These are phyloP conservation scores for Onygena corvina DNA, from an alignment of 2,329 filamentous ascomycete genomes.

Conservation along the genomic window DNA sequence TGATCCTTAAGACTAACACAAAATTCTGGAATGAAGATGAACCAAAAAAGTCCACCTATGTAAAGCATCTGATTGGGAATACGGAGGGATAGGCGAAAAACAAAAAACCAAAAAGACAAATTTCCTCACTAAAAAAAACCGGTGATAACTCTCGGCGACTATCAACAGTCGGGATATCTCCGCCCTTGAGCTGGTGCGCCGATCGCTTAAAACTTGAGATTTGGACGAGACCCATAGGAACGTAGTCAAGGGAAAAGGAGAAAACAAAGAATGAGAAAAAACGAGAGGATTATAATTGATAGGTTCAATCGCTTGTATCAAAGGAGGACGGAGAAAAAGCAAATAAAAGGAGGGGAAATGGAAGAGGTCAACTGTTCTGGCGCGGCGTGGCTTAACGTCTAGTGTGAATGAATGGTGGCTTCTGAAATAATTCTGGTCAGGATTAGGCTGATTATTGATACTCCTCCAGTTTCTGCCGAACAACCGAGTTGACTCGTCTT, in stretches of 20 bases:
- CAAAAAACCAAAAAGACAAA: no score
- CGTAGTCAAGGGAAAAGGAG: background rate
- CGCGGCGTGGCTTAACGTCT: constrained; percentile 1
- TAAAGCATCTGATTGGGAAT: no score
- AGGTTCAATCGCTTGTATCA: constrained; percentile 3
- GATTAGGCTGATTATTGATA: constrained; percentile 8
- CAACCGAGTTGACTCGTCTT: constrained; percentile 12
- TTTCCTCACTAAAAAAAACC: background rate
- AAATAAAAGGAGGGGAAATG: background rate
- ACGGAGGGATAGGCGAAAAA: background rate
- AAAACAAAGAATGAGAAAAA: background rate
- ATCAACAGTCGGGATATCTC: background rate
- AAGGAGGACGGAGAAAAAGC: background rate
- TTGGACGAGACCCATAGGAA: background rate
- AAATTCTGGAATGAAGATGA: no score
- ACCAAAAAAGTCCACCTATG: no score
- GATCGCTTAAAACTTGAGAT: constrained; percentile 2
- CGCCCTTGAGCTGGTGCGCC: background rate
- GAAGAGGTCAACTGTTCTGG: constrained; percentile 1
- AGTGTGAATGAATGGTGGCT: background rate
- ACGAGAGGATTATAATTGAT: constrained; percentile 3
- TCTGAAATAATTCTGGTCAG: constrained; percentile 1
- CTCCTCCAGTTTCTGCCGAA: constrained; percentile 14
- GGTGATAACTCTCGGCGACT: background rate
- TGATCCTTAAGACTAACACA: no score